These are phyloP conservation scores for Podospora comata DNA, from an alignment of 495 filamentous ascomycete species.

Conservation along the genomic window DNA sequence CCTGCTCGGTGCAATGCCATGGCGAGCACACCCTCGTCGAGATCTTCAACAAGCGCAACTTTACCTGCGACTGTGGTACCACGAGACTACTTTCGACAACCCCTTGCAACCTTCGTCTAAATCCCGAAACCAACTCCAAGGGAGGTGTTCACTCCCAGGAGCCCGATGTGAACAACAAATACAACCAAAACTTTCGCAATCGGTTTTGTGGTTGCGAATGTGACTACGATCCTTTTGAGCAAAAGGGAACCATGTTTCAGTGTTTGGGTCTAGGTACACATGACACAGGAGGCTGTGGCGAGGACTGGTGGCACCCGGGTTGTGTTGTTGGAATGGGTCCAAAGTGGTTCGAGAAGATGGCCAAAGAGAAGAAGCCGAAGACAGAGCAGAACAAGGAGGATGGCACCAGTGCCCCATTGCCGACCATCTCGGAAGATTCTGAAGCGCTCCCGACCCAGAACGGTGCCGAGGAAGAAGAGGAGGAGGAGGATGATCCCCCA, in stretches of 20 bases:
- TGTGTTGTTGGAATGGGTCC: conserved; percentile 78
- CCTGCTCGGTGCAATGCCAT: conserved; percentile 94
- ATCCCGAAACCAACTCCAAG: conserved; percentile 68
- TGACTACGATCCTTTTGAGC: conserved; percentile 77
- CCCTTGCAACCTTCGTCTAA: conserved; percentile 74
- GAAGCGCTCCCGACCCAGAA: conserved; percentile 24
- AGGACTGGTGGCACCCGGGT: conserved; percentile 99
- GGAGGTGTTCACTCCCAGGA: conserved; percentile 71
- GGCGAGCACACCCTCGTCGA: conserved; percentile 93
- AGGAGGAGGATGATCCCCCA: conserved; percentile 50
- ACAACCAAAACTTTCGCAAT: conserved; percentile 93
- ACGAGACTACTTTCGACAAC: conserved; percentile 65
- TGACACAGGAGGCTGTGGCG: conserved; percentile 84
- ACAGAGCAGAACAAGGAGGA: conserved; percentile 19
- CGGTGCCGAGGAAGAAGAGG: conserved; percentile 32
- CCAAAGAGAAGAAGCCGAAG: conserved; percentile 41
- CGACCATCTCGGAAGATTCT: conserved; percentile 42
- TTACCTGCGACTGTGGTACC: conserved; percentile 96
- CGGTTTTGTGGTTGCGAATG: conserved; percentile 87
- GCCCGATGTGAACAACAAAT: conserved; percentile 70
- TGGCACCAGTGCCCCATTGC: conserved; percentile 24
- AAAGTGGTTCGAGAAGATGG: conserved; percentile 54
- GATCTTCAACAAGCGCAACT: conserved; percentile 91
- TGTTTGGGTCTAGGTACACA: conserved; percentile 81
- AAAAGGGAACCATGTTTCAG: conserved; percentile 99